phyloP scores from a whole-genome alignment of 345 rosid genomes.

The Abelmoschus esculentus region DNA sequence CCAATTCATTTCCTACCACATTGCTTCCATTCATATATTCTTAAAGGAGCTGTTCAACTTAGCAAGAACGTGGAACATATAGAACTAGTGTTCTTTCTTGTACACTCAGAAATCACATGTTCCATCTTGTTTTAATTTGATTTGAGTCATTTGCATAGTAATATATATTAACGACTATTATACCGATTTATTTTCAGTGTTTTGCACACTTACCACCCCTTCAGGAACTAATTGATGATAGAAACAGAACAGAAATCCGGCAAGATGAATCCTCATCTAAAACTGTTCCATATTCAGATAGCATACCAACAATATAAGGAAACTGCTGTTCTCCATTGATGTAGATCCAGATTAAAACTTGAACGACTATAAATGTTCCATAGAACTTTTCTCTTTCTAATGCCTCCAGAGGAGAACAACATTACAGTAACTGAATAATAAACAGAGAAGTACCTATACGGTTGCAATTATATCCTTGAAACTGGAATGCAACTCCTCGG shows the following conservation, averaged over 20 bases:
- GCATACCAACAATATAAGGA: not conserved
- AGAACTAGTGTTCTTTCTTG: constrained; percentile 17
- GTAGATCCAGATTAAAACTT: not conserved
- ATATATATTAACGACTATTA: too few species aligned
- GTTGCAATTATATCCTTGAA: not conserved
- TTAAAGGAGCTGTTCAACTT: too few species aligned
- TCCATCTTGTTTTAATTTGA: not conserved
- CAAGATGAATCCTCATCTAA: not conserved
- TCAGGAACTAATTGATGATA: not conserved
- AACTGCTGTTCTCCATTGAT: not conserved
- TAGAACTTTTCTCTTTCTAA: not conserved
- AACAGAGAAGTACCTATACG: not conserved
- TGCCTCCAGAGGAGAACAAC: not conserved
- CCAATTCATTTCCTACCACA: constrained; percentile 13
- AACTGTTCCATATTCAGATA: too few species aligned
- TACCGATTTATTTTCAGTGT: too few species aligned
- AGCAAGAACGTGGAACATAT: constrained; percentile 24
- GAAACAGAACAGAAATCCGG: not conserved
- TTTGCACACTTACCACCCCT: too few species aligned
- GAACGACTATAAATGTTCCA: not conserved
- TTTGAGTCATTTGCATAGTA: not conserved
- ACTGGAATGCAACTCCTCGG: too few species aligned
- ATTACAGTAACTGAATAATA: not conserved
- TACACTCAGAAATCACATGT: not conserved
- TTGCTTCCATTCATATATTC: not conserved